Evolutionary conservation across 192 early-diverging fungal genomes (phyloP), one percentile per base, ranked within the genome.

Genomic region (Entomortierella chlamydospora): DNA sequence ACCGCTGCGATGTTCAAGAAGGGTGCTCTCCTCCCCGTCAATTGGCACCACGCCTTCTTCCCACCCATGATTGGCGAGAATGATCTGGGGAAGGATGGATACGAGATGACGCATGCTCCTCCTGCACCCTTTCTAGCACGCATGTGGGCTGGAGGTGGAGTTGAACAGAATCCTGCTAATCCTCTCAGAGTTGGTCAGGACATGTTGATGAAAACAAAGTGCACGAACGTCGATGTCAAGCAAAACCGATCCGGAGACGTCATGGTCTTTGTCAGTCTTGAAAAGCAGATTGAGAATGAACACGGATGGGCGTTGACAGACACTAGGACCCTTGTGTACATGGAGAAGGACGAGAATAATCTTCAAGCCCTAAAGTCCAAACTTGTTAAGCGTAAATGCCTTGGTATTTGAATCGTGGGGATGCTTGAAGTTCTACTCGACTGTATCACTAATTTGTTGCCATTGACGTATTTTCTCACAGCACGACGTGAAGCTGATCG

Each of bases 91-190:
- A 45, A 82, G 6, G 96, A 98, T 77, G 96, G 96, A n/a, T 95
- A 95, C 70, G 91, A 94, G 62, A 84, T 86, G 47, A 87, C 85
- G 17, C 91, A 91, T 63, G 85, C 90, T 0, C 96, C 96, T 1
- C 96, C 96, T 0, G 81, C 70, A 17, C 92, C 93, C 1, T 96
- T 89, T 68, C 56, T 83, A 18, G 89, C 89, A 41, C 89, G 96
- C 7, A 92, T 98, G 90, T 98, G 96, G 96, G 95, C 91, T 4
- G 95, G 96, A 15, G 95, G 93, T 11, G 73, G 84, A 26, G 84
- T 94, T 17, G 84, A 83, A 39, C 92, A 87, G 59, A 88, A 83
- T 49, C 58, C 72, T 15, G 64, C 50, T 0, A 93, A 95, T 59
- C 85, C 86, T 15, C 76, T 95, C 49, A 62, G 84, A 8, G 84